Base-by-base conservation (phyloP, 306 rosid species). In the Parietaria judaica region DNA sequence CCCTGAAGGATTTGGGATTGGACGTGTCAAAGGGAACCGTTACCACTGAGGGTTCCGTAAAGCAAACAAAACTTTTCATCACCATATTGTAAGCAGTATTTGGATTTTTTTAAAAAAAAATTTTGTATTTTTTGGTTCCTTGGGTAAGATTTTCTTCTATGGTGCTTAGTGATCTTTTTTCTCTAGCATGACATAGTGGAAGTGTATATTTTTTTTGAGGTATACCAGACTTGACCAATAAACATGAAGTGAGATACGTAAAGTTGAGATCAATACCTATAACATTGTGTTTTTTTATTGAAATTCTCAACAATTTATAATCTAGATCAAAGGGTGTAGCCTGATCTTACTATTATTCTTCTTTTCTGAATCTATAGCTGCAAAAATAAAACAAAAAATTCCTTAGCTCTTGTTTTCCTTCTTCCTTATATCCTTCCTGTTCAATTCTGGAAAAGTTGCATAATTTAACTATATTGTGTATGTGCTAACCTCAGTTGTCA, bases 21-120 rank as follows among this genome's bases (percentile, higher is more conserved):
- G 94, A 81, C 62, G 97, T 88, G 57, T 77, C 86, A n/a, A 92
- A 88, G 80, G 99, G 94, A 76, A 86, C 83, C 36, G 88, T 92
- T 79, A 60, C 75, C 47, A 86, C 95, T 4, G 94, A 92, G 74
- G 94, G 96, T 57, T 60, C 78, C 6, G 85, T 79, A 52, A 92
- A 92, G 78, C 82, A 76, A 69, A 86, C 94, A 14, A 82, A 86
- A 60, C 51, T 92, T 64, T 86, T 75, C 63, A 85, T 92, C 45
- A 92, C 82, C 0, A 74, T 86, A 66, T 72, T 85, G 97, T 92
- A 68, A 79, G 94, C 83, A 60, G 49, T 46, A 44, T 54, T 41
- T 3, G 0, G 45, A 41, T 41, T 5, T 41, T 41, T 41, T n/a
- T n/a, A n/a, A n/a, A n/a, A n/a, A n/a, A n/a, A n/a, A n/a, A 8